These are phyloP conservation scores for Fusarium oxysporum DNA, from an alignment of 2,329 filamentous ascomycete genomes.

Conservation along the genomic window DNA sequence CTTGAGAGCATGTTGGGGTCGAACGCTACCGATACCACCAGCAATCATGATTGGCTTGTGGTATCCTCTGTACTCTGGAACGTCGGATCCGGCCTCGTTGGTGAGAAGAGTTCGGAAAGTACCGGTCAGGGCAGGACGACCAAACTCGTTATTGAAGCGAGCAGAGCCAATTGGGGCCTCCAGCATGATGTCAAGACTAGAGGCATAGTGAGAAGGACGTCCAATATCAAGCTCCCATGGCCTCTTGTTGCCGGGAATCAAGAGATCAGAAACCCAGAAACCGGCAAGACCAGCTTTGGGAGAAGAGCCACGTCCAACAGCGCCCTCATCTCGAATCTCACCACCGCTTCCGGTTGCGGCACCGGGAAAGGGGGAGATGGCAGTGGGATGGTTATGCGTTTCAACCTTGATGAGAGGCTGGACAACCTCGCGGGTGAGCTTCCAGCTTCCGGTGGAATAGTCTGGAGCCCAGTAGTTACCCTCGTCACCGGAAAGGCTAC, in stretches of 20 bases:
- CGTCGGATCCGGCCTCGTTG: slow-evolving; percentile 58
- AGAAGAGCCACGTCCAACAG: slow-evolving; percentile 90
- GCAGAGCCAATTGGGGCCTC: slow-evolving; percentile 96
- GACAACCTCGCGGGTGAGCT: slow-evolving; percentile 83
- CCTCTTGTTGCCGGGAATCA: slow-evolving; percentile 83
- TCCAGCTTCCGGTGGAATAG: slow-evolving; percentile 88
- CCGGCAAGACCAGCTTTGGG: slow-evolving; percentile 93
- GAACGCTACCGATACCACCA: slow-evolving; percentile 91
- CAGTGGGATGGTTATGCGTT: slow-evolving; percentile 97
- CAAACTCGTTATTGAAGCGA: slow-evolving; percentile 98
- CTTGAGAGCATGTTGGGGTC: slow-evolving; percentile 92
- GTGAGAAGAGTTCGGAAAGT: slow-evolving; percentile 92
- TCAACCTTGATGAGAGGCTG: slow-evolving; percentile 95
- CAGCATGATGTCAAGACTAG: slow-evolving; percentile 95
- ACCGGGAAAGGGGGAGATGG: slow-evolving; percentile 91
- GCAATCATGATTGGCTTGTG: slow-evolving; percentile 99
- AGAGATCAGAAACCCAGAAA: slow-evolving; percentile 94
- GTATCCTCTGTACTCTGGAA: slow-evolving; percentile 83
- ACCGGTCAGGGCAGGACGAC: slow-evolving; percentile 86
- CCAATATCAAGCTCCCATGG: slow-evolving; percentile 95
- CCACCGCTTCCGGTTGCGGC: slow-evolving; percentile 96
- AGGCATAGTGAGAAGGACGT: slow-evolving; percentile 90
- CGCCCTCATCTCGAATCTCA: slow-evolving; percentile 94
- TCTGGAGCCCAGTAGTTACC: slow-evolving; percentile 83
- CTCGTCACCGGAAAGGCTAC: slow-evolving; percentile 52